Conservation (phyloP, 176 grass and related monocot genomes). For the Eremochloa ophiuroides region DNA sequence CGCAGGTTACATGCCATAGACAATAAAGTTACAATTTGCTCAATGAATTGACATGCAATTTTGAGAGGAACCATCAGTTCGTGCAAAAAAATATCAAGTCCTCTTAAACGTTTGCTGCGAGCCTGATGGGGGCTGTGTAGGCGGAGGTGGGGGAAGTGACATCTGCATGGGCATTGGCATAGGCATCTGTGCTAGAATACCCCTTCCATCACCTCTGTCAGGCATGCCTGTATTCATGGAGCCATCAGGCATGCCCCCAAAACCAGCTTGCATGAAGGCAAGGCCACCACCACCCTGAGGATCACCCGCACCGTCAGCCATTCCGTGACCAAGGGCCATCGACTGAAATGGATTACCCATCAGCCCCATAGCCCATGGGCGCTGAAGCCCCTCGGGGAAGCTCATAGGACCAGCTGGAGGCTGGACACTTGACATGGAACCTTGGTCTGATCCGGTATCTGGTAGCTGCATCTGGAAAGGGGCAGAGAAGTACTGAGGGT, state of each 20-base stretch:
- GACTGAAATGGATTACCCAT: slow-evolving; percentile 51
- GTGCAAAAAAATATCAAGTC: slow-evolving; percentile 30
- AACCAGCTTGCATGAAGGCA: slow-evolving; percentile 55
- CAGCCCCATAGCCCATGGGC: slow-evolving; percentile 62
- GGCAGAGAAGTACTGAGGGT: slow-evolving; percentile 52
- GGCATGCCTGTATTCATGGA: slow-evolving; percentile 37
- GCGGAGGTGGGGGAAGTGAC: slow-evolving; percentile 52
- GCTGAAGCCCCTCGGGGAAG: slow-evolving; percentile 44
- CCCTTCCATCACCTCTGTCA: slow-evolving; percentile 54
- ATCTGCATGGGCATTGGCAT: slow-evolving; percentile 68
- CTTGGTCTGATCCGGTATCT: slow-evolving; percentile 55
- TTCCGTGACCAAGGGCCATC: slow-evolving; percentile 48
- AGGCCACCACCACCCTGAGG: slow-evolving; percentile 52
- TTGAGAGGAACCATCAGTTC: slow-evolving; percentile 25
- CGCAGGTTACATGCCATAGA: slow-evolving; percentile 5
- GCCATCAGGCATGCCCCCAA: slow-evolving; percentile 42
- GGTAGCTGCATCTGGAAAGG: slow-evolving; percentile 63
- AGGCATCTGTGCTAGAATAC: slow-evolving; percentile 49
- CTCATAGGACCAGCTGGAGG: slow-evolving; percentile 31
- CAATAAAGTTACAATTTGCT: slow-evolving; percentile 2
- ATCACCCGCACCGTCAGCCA: slow-evolving; percentile 50
- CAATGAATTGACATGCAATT: slow-evolving; percentile 1
- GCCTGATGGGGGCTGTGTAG: slow-evolving; percentile 40
- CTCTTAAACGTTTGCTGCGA: slow-evolving; percentile 56
- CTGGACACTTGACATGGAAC: slow-evolving; percentile 41